Percentiles rank a stretch among this genome's conserved stretches.
Conservation (phyloP, 306 rosid species). For the Senna tora region DNA sequence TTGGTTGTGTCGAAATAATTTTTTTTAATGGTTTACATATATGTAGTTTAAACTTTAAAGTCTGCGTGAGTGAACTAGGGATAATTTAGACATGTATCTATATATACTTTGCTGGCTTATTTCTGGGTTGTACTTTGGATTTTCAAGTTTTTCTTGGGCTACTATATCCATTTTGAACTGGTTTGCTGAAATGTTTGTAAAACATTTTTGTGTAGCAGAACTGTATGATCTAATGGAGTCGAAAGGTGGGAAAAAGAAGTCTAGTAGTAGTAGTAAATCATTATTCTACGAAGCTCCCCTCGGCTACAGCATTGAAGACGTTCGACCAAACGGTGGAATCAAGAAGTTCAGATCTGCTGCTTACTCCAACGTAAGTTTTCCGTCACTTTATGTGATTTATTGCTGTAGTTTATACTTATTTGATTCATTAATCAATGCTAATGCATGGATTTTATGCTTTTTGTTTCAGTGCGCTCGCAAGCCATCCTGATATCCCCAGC, state of each 20-base stretch:
- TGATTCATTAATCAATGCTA: not conserved
- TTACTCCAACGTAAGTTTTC: constrained; percentile 71
- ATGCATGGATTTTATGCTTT: not conserved
- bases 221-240: constrained; percentile 83
- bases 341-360: constrained; percentile 93
- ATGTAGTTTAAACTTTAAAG: not conserved
- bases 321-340: constrained; percentile 84
- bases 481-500: constrained; percentile 69
- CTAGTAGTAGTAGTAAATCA: constrained; percentile 70
- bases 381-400: not conserved
- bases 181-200: not conserved
- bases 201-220: constrained; percentile 29
- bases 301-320: constrained; percentile 87
- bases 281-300: constrained; percentile 85
- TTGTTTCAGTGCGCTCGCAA: constrained; percentile 84
- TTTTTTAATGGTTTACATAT: not conserved
- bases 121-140: too few species aligned
- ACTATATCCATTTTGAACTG: not conserved
- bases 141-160: not conserved
- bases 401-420: not conserved
- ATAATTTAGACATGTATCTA: too few species aligned
- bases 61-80: not conserved
- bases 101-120: not conserved
- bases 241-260: constrained; percentile 80
- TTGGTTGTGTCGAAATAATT: not conserved